These are phyloP conservation scores for Aspergillus campestris DNA, from an alignment of 495 filamentous ascomycete species.

Conservation along the genomic window DNA sequence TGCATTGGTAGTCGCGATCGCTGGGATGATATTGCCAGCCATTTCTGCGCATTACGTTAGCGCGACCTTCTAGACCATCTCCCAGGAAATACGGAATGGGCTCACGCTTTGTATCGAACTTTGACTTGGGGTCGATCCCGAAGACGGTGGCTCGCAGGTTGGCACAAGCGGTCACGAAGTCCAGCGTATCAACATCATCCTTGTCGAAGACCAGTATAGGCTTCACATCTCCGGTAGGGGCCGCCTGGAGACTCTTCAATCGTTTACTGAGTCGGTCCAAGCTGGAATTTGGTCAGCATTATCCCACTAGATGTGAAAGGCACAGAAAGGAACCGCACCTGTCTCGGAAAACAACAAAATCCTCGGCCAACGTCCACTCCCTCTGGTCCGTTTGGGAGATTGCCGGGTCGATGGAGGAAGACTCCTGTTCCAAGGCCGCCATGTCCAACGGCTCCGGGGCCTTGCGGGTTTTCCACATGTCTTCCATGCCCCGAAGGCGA, in stretches of 20 bases:
- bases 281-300: conserved; percentile 29
- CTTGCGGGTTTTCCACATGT: conserved; percentile 87
- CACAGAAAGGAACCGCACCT: conserved; percentile 34
- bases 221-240: conserved; percentile 37
- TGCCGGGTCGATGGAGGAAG: conserved; percentile 38
- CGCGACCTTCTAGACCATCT: too few relatives aligned
- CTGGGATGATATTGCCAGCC: conserved; percentile 98
- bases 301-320: too few relatives aligned
- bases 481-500: conserved; percentile 78
- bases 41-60: conserved; percentile 49
- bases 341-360: conserved; percentile 78
- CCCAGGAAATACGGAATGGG: background rate
- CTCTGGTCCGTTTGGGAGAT: conserved; percentile 62
- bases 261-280: conserved; percentile 68
- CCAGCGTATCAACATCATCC: conserved; percentile 89
- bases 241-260: conserved; percentile 48
- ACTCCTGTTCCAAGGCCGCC: conserved; percentile 40
- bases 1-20: conserved; percentile 96
- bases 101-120: conserved; percentile 88
- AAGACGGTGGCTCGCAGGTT: conserved; percentile 83
- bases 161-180: conserved; percentile 86
- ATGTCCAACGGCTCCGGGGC: conserved; percentile 68
- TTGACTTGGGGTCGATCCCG: conserved; percentile 76
- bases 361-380: conserved; percentile 74
- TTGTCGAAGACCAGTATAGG: conserved; percentile 87